Percentiles rank a stretch among this genome's conserved stretches.
These are phyloP conservation scores for Aureobasidium lini DNA, from an alignment of 2,329 filamentous ascomycete genomes.

Conservation along the genomic window DNA sequence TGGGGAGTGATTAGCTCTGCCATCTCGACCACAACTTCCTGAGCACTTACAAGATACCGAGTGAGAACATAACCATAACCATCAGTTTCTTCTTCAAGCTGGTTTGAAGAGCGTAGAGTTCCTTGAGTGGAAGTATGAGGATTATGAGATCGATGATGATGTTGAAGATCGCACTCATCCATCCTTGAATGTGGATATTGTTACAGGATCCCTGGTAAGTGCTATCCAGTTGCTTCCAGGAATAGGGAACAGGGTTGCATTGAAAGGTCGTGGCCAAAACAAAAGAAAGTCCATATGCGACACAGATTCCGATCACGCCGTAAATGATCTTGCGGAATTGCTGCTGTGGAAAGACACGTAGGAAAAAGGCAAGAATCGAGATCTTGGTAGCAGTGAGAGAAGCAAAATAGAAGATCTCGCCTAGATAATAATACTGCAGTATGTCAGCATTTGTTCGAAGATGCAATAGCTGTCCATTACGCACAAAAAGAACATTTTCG, in stretches of 20 bases:
- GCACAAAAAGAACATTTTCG: conserved; percentile 15
- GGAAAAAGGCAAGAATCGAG: conserved; percentile 28
- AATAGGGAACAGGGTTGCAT: conserved; percentile 12
- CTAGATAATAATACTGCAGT: neutral
- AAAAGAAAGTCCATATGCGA: conserved; percentile 14
- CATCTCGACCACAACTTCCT: neutral
- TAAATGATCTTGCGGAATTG: conserved; percentile 24
- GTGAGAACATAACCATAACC: conserved; percentile 16
- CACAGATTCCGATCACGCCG: conserved; percentile 22
- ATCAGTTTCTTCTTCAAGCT: conserved; percentile 13
- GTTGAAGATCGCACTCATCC: conserved; percentile 15
- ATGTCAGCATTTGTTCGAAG: neutral
- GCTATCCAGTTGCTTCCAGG: conserved; percentile 11
- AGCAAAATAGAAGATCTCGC: conserved; percentile 24
- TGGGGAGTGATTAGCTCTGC: neutral
- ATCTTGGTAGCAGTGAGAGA: conserved; percentile 28
- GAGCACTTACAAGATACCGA: conserved; percentile 17
- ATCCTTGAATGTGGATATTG: conserved; percentile 10
- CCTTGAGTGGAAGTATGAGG: conserved; percentile 15
- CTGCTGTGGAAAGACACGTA: conserved; percentile 28
- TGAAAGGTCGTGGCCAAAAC: conserved; percentile 14
- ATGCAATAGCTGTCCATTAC: neutral
- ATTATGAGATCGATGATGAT: conserved; percentile 16
- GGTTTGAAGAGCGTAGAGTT: conserved; percentile 15
- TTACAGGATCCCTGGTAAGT: conserved; percentile 5